Evolutionary conservation across 2,329 filamentous ascomycete species (phyloP), one percentile per base, ranked within the genome.

Genomic region (Leptographium procerum): DNA sequence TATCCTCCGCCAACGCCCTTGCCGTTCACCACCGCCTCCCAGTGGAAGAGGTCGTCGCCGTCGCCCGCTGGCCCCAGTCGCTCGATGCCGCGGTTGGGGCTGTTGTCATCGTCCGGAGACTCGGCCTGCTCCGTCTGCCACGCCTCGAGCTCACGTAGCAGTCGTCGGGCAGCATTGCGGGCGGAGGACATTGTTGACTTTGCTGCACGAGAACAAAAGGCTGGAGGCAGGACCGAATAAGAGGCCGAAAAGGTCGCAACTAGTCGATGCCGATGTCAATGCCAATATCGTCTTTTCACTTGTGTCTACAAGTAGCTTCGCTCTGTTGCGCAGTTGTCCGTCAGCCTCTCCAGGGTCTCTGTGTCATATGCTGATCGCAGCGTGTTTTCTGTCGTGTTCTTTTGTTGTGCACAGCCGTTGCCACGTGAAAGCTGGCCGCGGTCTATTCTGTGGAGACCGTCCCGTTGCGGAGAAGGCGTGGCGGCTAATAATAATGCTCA

Each of bases 11-110:
- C 80, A 26, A 84, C 68, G 22, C 76, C 81, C 59, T 72, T 70
- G n/a, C 81, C 82, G 64, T 81, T 82, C 57, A 86, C 75, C 56
- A 85, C 80, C 31, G 81, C 77, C 69, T 83, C 76, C 80, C 83
- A 84, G 54, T 69, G 69, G 61, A 84, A 71, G 57, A 86, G 69
- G 66, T 82, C 75, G n/a, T 75, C 75, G 61, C 36, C 53, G 4
- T 82, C 80, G 62, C 67, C 68, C 24, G 19, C 72, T 26, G 82
- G 80, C 0, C 79, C 80, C 5, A 85, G 77, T 14, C 82, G 75
- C 71, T 84, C 80, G 63, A 85, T 80, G 51, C 81, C 81, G 52
- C 58, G 57, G 61, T 61, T 59, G 4, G 58, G 43, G 57, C 59
- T 60, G 59, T 62, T 57, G 16, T 59, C 60, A 26, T 57, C 47